These are phyloP conservation scores for Fraxinus floribunda DNA, from an alignment of 305 asterid species.

Conservation along the genomic window DNA sequence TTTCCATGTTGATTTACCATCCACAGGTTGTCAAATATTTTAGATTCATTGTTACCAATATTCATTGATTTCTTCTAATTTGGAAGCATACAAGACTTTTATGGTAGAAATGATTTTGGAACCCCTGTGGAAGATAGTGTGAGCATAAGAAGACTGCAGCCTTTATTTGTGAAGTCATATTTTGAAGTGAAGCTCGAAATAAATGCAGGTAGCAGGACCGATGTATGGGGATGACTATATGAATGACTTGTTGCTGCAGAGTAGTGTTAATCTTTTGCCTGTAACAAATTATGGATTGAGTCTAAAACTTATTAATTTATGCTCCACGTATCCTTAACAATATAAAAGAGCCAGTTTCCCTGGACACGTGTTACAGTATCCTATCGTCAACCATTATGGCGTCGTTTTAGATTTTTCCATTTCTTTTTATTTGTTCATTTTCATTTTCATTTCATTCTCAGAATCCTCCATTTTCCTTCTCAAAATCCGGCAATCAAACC, in stretches of 20 bases:
- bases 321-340: neutral
- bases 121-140: neutral
- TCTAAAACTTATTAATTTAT: neutral
- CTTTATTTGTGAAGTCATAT: constrained; percentile 3
- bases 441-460: too few species aligned
- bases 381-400: too few species aligned
- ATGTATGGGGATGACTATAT: neutral
- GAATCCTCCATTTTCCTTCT: too few species aligned
- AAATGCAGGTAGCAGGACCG: neutral
- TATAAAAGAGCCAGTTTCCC: too few species aligned
- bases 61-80: neutral
- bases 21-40: neutral
- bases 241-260: neutral
- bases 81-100: neutral
- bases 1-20: neutral
- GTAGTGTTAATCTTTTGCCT: neutral
- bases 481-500: too few species aligned
- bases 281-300: constrained; percentile 1
- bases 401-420: too few species aligned
- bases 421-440: too few species aligned
- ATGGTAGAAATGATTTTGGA: neutral
- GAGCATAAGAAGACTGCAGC: neutral
- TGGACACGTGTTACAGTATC: too few species aligned
- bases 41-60: neutral
- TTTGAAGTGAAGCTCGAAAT: neutral